phyloP scores from a whole-genome alignment of 2,329 filamentous ascomycete genomes.

The Ceratocystis cubensis region DNA sequence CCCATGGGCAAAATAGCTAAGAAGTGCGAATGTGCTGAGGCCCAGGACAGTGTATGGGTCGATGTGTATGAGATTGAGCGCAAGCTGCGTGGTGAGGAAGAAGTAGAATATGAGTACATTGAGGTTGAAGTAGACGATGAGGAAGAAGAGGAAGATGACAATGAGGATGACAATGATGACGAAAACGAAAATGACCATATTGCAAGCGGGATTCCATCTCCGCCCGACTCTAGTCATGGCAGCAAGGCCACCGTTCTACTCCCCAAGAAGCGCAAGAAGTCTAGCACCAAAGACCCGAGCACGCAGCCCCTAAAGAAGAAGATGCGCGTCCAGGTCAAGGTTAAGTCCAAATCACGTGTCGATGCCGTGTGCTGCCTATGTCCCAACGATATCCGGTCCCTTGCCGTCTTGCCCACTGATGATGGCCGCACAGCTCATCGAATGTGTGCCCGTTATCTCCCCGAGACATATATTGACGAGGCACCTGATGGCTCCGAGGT shows the following conservation, averaged over 20 bases:
- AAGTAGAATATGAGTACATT: constrained; percentile 65
- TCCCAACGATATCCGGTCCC: constrained; percentile 73
- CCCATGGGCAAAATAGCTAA: constrained; percentile 92
- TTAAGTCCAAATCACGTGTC: constrained; percentile 56
- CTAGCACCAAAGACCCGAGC: constrained; percentile 38
- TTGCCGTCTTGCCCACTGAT: constrained; percentile 75
- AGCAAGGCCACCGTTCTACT: constrained; percentile 34
- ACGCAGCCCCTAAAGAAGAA: constrained; percentile 42
- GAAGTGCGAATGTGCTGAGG: constrained; percentile 88
- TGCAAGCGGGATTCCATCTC: constrained; percentile 56
- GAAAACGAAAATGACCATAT: constrained; percentile 47
- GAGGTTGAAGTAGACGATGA: constrained; percentile 58
- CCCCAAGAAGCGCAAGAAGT: constrained; percentile 29
- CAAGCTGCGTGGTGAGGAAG: constrained; percentile 74
- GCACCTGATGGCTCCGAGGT: constrained; percentile 56
- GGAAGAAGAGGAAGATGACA: constrained; percentile 38
- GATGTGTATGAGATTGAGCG: constrained; percentile 93
- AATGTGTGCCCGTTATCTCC: constrained; percentile 78
- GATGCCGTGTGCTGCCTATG: constrained; percentile 82
- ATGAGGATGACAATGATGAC: constrained; percentile 47
- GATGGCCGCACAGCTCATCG: constrained; percentile 79
- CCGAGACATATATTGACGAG: constrained; percentile 71
- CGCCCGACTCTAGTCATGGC: constrained; percentile 59
- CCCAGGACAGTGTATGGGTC: constrained; percentile 96
- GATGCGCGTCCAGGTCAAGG: constrained; percentile 49